Conservation (phyloP, 2,329 filamentous ascomycete species). For the Calonectria crousiana region DNA sequence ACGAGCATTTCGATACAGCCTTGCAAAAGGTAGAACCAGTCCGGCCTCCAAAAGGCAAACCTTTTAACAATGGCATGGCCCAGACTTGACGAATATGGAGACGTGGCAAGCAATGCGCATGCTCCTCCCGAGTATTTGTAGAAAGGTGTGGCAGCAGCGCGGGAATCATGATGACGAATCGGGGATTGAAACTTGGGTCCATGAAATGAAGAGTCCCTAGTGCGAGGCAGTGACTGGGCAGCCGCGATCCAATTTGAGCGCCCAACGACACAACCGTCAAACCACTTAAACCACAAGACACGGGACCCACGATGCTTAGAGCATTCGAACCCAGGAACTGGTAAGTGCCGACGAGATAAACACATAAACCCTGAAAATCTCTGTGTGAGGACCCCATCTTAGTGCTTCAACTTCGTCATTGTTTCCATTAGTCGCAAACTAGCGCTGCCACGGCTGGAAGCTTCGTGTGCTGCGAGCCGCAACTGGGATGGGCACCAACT, state of each 20-base stretch:
- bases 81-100: neutral
- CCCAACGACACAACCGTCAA: slow-evolving; percentile 8
- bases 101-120: neutral
- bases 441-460: slow-evolving; percentile 38
- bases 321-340: neutral
- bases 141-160: neutral
- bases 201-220: neutral
- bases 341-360: neutral
- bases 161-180: neutral
- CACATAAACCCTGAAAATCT: slow-evolving; percentile 19
- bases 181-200: neutral
- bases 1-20: neutral
- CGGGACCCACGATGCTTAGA: slow-evolving; percentile 1
- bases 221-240: neutral
- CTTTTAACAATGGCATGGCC: neutral
- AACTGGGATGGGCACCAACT: slow-evolving; percentile 39
- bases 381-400: slow-evolving; percentile 25
- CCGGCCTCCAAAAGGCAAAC: neutral
- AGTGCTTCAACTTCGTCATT: slow-evolving; percentile 43
- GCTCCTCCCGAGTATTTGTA: neutral
- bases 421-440: slow-evolving; percentile 39
- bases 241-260: neutral
- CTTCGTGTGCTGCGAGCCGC: slow-evolving; percentile 41
- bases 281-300: neutral
- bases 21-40: neutral